Percentiles rank a stretch among this genome's conserved stretches.
phyloP scores from a whole-genome alignment of 495 filamentous ascomycete species.

The Neurospora discreta region DNA sequence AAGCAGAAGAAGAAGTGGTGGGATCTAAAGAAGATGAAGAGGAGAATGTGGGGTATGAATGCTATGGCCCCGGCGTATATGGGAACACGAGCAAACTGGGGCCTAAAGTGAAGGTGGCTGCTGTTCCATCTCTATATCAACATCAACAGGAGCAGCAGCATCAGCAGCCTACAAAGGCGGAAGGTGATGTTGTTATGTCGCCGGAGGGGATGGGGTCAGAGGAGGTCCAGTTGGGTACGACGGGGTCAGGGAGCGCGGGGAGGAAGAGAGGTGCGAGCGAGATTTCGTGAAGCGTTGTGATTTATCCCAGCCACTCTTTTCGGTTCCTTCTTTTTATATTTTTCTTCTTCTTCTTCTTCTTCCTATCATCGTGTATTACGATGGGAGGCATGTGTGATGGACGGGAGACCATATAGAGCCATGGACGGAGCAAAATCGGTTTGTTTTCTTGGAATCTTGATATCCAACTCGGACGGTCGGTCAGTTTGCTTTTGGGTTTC shows the following conservation, averaged over 20 bases:
- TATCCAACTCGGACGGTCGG: neutral
- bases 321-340: neutral
- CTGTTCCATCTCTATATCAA: neutral
- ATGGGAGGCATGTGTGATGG: neutral
- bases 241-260: constrained; percentile 11
- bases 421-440: neutral
- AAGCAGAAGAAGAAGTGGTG: too few species aligned
- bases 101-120: neutral
- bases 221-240: constrained; percentile 14
- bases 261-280: constrained; percentile 3
- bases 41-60: constrained; percentile 8
- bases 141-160: neutral
- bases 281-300: neutral
- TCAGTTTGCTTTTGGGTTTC: neutral
- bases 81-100: neutral
- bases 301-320: neutral
- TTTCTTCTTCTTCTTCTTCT: neutral
- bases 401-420: neutral
- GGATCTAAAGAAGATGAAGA: constrained; percentile 10
- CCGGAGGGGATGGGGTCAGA: constrained; percentile 5
- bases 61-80: neutral
- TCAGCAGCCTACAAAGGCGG: neutral
- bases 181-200: neutral
- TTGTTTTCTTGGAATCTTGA: neutral
- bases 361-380: neutral